These are phyloP conservation scores for Russula abietina DNA, from an alignment of 768 basidiomycete genomes.

Conservation along the genomic window DNA sequence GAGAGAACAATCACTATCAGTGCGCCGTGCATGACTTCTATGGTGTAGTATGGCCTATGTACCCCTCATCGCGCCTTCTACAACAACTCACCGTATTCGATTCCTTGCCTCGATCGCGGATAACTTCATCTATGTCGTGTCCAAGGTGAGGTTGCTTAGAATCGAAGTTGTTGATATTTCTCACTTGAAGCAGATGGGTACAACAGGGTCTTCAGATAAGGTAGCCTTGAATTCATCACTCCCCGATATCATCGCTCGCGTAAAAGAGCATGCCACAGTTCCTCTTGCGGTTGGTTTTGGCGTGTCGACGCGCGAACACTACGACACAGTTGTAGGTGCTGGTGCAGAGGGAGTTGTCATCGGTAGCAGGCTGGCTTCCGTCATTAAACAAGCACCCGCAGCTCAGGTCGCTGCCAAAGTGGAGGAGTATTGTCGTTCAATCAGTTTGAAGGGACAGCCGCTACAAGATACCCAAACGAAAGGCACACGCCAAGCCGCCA, in stretches of 20 bases:
- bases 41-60: constrained; percentile 79
- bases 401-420: constrained; percentile 49
- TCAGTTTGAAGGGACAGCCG: constrained; percentile 45
- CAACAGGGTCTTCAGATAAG: constrained; percentile 83
- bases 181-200: constrained; percentile 73
- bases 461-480: constrained; percentile 16
- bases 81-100: constrained; percentile 77
- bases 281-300: constrained; percentile 97
- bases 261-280: constrained; percentile 69
- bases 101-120: constrained; percentile 93
- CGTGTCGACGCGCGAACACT: constrained; percentile 84
- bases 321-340: constrained; percentile 73
- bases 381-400: constrained; percentile 62
- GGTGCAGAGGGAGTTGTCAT: constrained; percentile 97
- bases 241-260: constrained; percentile 76
- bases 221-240: constrained; percentile 68
- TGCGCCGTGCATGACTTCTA: constrained; percentile 7
- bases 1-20: constrained; percentile 31
- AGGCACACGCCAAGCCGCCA: constrained; percentile 33
- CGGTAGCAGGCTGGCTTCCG: constrained; percentile 75
- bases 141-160: constrained; percentile 54
- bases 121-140: constrained; percentile 97
- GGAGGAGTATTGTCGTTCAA: constrained; percentile 67
- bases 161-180: background rate
- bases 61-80: constrained; percentile 92